These are phyloP conservation scores for Kazachstania taianensis DNA, from an alignment of 805 yeast species.

Conservation along the genomic window DNA sequence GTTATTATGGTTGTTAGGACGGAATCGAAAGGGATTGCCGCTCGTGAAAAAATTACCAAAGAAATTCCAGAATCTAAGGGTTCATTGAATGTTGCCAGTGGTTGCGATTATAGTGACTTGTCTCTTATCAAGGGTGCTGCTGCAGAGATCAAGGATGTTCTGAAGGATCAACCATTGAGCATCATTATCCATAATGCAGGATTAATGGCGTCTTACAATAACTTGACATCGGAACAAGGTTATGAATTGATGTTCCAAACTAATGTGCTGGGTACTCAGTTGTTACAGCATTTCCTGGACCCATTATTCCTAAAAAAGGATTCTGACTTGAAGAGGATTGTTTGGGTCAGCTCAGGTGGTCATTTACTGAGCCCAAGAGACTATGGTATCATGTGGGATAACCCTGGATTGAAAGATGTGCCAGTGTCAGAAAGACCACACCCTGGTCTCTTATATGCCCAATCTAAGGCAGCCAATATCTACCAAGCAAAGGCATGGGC, in stretches of 20 bases:
- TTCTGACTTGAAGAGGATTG: conserved; percentile 26
- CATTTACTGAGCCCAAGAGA: conserved; percentile 22
- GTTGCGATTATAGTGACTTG: conserved; percentile 34
- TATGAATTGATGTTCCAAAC: conserved; percentile 31
- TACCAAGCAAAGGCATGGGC: conserved; percentile 31
- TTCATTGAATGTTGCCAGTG: conserved; percentile 16
- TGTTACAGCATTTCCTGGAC: conserved; percentile 31
- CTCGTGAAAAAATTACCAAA: conserved; percentile 21
- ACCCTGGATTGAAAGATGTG: conserved; percentile 19
- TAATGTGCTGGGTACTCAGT: conserved; percentile 31
- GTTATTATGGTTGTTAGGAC: conserved; percentile 29
- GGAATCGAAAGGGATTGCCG: conserved; percentile 26
- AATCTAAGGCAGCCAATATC: conserved; percentile 32
- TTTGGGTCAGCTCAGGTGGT: conserved; percentile 32
- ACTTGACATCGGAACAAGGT: conserved; percentile 27
- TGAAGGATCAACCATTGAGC: conserved; percentile 18
- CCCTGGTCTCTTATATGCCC: conserved; percentile 25
- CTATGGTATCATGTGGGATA: conserved; percentile 28
- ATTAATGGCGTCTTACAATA: conserved; percentile 25
- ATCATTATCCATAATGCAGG: conserved; percentile 32
- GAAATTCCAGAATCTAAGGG: conserved; percentile 23
- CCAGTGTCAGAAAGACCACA: conserved; percentile 15
- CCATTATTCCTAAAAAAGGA: conserved; percentile 30
- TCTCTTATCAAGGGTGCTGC: conserved; percentile 27
- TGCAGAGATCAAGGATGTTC: conserved; percentile 9